phyloP scores from a whole-genome alignment of 2,329 filamentous ascomycete species.

The Fusarium coicis region DNA sequence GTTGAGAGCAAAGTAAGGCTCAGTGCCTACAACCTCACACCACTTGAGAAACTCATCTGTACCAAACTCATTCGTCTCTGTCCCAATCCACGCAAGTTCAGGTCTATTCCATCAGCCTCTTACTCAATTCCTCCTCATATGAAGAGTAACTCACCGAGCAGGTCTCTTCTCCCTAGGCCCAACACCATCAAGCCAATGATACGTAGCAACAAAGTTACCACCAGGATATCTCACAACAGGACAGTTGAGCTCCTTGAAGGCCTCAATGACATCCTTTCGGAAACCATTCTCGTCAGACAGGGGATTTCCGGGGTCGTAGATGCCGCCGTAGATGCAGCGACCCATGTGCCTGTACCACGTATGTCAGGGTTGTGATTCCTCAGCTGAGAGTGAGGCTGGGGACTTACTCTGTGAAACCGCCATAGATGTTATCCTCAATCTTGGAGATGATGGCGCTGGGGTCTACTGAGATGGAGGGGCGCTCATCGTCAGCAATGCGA shows the following conservation, averaged over 20 bases:
- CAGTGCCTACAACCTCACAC: conserved; percentile 77
- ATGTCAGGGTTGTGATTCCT: not conserved
- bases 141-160: conserved; percentile 42
- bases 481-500: conserved; percentile 68
- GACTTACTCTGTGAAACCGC: conserved; percentile 82
- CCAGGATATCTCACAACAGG: conserved; percentile 85
- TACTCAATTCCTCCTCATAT: not conserved
- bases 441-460: conserved; percentile 72
- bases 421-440: conserved; percentile 85
- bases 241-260: conserved; percentile 77
- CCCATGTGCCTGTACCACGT: conserved; percentile 77
- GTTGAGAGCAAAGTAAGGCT: conserved; percentile 84
- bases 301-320: conserved; percentile 80
- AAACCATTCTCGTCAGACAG: conserved; percentile 81
- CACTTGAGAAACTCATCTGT: conserved; percentile 89
- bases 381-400: not conserved
- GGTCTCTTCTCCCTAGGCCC: conserved; percentile 78
- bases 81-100: conserved; percentile 82
- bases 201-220: conserved; percentile 86
- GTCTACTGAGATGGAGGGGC: conserved; percentile 73
- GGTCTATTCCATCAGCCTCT: conserved; percentile 50
- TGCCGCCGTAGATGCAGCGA: conserved; percentile 86
- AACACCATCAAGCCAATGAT: conserved; percentile 86
- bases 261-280: conserved; percentile 80
- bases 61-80: conserved; percentile 82